Conservation (phyloP, 495 filamentous ascomycete genomes). For the Cercophora sp. region DNA sequence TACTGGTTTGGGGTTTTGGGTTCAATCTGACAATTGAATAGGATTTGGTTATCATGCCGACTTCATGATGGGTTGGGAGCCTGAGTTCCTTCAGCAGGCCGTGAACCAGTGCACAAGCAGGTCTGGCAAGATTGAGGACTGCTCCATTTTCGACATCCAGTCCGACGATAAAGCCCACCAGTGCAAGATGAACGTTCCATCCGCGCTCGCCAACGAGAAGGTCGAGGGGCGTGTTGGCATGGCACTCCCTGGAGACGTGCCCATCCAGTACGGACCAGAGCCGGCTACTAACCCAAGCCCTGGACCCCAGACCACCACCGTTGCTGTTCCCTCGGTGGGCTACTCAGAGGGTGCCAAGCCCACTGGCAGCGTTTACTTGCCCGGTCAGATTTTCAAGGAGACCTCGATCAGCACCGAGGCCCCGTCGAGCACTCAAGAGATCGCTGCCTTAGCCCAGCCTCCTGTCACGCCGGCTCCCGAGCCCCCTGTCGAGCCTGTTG, state of each 20-base stretch:
- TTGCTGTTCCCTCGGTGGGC: conserved; percentile 19
- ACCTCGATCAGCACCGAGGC: neutral
- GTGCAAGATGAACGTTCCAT: conserved; percentile 35
- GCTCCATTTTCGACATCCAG: conserved; percentile 50
- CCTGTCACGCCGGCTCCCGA: conserved; percentile 26
- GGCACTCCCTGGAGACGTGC: conserved; percentile 37
- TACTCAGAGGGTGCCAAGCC: conserved; percentile 17
- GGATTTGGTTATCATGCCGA: conserved; percentile 82
- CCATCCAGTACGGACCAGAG: conserved; percentile 33
- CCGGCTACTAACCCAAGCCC: conserved; percentile 26
- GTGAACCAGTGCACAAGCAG: conserved; percentile 54
- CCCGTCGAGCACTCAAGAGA: neutral
- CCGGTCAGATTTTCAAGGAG: conserved; percentile 29
- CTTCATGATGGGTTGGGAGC: conserved; percentile 80
- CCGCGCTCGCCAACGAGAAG: conserved; percentile 31
- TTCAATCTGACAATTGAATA: conserved; percentile 19
- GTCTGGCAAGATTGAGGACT: conserved; percentile 51
- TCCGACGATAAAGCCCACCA: conserved; percentile 29
- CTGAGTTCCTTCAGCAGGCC: conserved; percentile 54
- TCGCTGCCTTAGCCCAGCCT: conserved; percentile 5
- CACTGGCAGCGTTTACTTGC: conserved; percentile 14
- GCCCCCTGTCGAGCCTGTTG: conserved; percentile 13
- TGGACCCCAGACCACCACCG: conserved; percentile 9
- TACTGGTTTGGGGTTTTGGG: neutral
- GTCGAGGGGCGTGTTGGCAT: conserved; percentile 24